Percentiles rank a stretch among this genome's conserved stretches.
Evolutionary conservation across 192 early-diverging fungal species (phyloP).

Genomic region (Backusella liffmaniae): DNA sequence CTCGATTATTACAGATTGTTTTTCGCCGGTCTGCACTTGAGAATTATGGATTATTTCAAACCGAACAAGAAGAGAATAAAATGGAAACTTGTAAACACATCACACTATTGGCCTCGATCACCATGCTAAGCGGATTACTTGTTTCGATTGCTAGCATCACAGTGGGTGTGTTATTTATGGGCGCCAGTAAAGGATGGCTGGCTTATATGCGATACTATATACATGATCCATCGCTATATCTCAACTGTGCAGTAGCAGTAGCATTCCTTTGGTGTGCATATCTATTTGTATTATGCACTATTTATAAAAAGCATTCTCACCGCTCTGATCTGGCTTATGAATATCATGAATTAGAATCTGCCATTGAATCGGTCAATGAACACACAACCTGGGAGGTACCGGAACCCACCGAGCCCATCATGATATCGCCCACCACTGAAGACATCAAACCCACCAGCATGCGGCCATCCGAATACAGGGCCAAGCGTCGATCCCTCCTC

Average conservation of each 20-base stretch:
- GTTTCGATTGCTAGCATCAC: slow-evolving; percentile 33
- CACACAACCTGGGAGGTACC: neutral
- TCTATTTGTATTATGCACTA: slow-evolving; percentile 13
- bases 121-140: slow-evolving; percentile 40
- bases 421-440: neutral
- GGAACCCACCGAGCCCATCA: neutral
- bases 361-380: neutral
- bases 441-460: slow-evolving; percentile 1
- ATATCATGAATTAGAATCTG: neutral
- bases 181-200: slow-evolving; percentile 35
- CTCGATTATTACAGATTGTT: slow-evolving; percentile 8
- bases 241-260: slow-evolving; percentile 37
- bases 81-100: slow-evolving; percentile 9
- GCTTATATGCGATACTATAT: slow-evolving; percentile 35
- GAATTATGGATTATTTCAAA: slow-evolving; percentile 7
- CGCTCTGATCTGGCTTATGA: neutral
- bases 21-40: slow-evolving; percentile 9
- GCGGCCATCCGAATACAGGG: slow-evolving; percentile 26
- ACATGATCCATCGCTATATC: slow-evolving; percentile 35
- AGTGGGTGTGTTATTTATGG: slow-evolving; percentile 38
- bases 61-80: neutral
- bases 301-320: neutral
- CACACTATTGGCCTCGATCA: slow-evolving; percentile 24
- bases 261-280: slow-evolving; percentile 34
- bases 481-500: slow-evolving; percentile 29